A percentile compares a stretch with the other conserved stretches of the same genome.
Evolutionary conservation across 1,284 basidiomycete species (phyloP).

Genomic region (Boletellus deceptivus): DNA sequence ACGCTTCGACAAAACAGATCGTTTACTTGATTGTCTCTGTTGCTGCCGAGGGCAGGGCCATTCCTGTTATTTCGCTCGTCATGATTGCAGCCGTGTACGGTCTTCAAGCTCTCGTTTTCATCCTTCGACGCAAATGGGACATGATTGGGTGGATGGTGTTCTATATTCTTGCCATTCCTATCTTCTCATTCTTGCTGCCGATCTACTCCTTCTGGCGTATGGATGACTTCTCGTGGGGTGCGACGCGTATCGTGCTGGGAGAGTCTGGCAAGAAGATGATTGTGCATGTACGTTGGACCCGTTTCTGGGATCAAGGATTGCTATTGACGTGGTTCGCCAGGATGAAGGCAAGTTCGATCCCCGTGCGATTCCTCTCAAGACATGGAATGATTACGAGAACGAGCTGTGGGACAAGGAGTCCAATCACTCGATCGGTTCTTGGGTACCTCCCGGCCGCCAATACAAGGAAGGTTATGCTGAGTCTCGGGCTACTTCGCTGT

Average conservation of each 20-base stretch:
- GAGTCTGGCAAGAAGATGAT: conserved; percentile 95
- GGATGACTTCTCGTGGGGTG: conserved; percentile 99
- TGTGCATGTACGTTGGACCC: conserved; percentile 69
- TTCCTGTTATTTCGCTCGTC: conserved; percentile 80
- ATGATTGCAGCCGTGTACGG: conserved; percentile 95
- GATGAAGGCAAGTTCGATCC: conserved; percentile 98
- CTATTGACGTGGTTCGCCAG: conserved; percentile 40
- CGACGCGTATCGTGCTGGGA: conserved; percentile 89
- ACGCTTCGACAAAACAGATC: conserved; percentile 50
- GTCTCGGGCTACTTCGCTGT: conserved; percentile 70
- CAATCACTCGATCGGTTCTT: conserved; percentile 86
- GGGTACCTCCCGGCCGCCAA: conserved; percentile 69
- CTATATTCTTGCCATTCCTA: conserved; percentile 90
- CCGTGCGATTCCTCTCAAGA: conserved; percentile 88
- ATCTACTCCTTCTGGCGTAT: conserved; percentile 99
- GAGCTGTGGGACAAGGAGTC: conserved; percentile 97
- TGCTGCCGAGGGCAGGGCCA: conserved; percentile 56
- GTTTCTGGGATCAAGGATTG: neutral
- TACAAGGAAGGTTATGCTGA: conserved; percentile 72
- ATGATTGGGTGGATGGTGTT: conserved; percentile 98
- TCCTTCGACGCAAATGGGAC: conserved; percentile 89
- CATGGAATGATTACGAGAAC: conserved; percentile 96
- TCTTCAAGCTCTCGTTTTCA: conserved; percentile 83
- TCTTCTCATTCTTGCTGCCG: conserved; percentile 91
- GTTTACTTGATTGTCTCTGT: conserved; percentile 84